phyloP scores from a whole-genome alignment of 116 monocot species.

The Posidonia oceanica region DNA sequence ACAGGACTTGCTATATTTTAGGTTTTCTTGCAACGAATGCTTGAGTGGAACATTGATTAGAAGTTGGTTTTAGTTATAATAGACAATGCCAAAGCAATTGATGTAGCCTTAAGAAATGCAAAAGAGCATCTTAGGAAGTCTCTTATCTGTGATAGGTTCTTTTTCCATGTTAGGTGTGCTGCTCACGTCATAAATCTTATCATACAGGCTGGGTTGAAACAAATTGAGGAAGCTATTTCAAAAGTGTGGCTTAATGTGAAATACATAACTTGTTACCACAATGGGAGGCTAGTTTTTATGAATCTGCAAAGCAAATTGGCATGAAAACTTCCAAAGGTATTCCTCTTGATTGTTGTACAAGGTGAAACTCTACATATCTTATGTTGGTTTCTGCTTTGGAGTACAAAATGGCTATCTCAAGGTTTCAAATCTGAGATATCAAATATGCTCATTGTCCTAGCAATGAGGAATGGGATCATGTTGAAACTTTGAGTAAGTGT shows the following conservation, averaged over 20 bases:
- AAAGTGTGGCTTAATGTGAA: too few species aligned
- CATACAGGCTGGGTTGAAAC: constrained; percentile 7
- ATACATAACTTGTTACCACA: background rate
- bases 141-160: constrained; percentile 8
- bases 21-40: constrained; percentile 7
- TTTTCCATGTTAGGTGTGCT: constrained; percentile 18
- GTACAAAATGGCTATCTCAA: background rate
- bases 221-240: background rate
- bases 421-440: background rate
- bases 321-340: too few species aligned
- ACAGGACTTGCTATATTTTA: constrained; percentile 5
- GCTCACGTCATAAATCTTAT: constrained; percentile 3
- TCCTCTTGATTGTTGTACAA: too few species aligned
- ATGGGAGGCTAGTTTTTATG: background rate
- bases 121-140: background rate
- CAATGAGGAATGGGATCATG: constrained; percentile 13
- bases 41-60: constrained; percentile 17
- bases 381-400: too few species aligned
- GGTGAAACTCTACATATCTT: too few species aligned
- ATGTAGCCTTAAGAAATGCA: constrained; percentile 5
- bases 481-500: constrained; percentile 4
- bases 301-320: too few species aligned
- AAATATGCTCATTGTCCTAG: background rate
- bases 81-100: constrained; percentile 10
- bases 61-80: constrained; percentile 19